A percentile compares a stretch with the other conserved stretches of the same genome.
phyloP scores from a whole-genome alignment of 768 basidiomycete genomes.

The Austroboletus festivus region DNA sequence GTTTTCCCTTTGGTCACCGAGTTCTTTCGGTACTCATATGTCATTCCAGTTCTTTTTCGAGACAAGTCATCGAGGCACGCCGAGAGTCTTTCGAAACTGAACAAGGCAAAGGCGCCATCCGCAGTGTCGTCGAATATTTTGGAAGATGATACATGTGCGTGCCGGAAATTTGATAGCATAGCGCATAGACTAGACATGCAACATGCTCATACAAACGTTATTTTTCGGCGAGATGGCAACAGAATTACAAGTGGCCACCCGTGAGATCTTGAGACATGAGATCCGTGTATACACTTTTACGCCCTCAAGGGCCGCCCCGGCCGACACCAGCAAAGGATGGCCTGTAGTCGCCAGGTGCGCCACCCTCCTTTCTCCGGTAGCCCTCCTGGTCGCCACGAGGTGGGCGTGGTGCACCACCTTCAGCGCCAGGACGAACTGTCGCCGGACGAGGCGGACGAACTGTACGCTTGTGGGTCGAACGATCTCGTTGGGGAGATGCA shows the following conservation, averaged over 20 bases:
- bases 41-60: slow-evolving; percentile 46
- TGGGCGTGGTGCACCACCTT: slow-evolving; percentile 79
- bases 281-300: no score
- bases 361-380: slow-evolving; percentile 85
- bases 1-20: background rate
- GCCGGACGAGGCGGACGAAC: slow-evolving; percentile 84
- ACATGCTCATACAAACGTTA: slow-evolving; percentile 25
- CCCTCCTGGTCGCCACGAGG: slow-evolving; percentile 89
- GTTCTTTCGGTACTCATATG: background rate
- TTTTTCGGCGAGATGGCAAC: slow-evolving; percentile 10
- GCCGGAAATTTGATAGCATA: slow-evolving; percentile 9
- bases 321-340: slow-evolving; percentile 89
- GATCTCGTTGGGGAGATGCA: slow-evolving; percentile 93
- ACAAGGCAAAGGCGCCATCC: slow-evolving; percentile 17
- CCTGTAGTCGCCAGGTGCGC: slow-evolving; percentile 84
- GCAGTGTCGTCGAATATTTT: slow-evolving; percentile 46
- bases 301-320: slow-evolving; percentile 77
- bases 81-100: slow-evolving; percentile 19
- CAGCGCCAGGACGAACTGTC: slow-evolving; percentile 63
- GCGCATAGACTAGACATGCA: slow-evolving; percentile 28
- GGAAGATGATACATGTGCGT: slow-evolving; percentile 17
- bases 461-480: no score
- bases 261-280: background rate
- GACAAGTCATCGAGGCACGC: slow-evolving; percentile 47
- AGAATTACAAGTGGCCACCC: background rate